A percentile compares a stretch with the other conserved stretches of the same genome.
phyloP scores from a whole-genome alignment of 805 yeast species.

The Wickerhamomyces sydowiorum region DNA sequence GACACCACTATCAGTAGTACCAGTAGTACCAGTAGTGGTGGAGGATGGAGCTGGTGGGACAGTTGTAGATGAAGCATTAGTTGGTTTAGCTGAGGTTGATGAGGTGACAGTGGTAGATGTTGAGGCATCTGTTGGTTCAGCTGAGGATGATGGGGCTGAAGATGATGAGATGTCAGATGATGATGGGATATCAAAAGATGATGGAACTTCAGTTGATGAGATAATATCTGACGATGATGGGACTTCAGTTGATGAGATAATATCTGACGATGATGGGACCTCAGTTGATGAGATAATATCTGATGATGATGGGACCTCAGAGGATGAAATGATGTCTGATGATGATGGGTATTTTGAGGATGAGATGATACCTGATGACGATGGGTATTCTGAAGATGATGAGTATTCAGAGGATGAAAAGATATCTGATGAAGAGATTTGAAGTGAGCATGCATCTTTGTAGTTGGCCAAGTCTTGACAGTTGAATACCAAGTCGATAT shows the following conservation, averaged over 20 bases:
- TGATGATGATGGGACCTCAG: neutral
- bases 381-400: neutral
- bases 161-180: no score
- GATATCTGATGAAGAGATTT: no score
- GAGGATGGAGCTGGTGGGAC: constrained; percentile 15
- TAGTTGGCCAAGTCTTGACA: no score
- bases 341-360: neutral
- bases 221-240: constrained; percentile 13
- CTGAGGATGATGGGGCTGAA: neutral
- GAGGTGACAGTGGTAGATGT: neutral
- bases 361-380: neutral
- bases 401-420: neutral
- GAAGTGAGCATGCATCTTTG: no score
- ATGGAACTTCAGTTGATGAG: constrained; percentile 4
- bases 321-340: neutral
- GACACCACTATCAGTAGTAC: no score
- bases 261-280: neutral
- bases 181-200: constrained; percentile 3
- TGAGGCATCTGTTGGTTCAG: no score
- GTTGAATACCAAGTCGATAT: no score
- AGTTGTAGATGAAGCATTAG: constrained; percentile 9
- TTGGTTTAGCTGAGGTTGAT: neutral
- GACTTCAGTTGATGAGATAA: constrained; percentile 10
- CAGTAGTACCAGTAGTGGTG: constrained; percentile 9
- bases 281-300: neutral